phyloP scores from a whole-genome alignment of 257 asterid genomes.

The Rehmannia glutinosa region DNA sequence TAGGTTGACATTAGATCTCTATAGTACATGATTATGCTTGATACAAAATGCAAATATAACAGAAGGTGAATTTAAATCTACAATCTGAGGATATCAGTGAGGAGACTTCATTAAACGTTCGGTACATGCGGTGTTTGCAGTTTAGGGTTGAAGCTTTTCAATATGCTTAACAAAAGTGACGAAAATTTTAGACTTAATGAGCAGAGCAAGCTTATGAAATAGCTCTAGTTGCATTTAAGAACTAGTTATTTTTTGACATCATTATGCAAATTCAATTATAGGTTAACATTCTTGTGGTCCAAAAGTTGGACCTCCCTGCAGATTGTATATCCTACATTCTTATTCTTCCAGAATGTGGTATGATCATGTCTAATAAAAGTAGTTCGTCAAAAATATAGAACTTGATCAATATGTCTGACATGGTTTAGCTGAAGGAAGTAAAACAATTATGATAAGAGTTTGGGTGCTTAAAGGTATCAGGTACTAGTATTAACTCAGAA shows the following conservation, averaged over 20 bases:
- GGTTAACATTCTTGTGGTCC: too few relatives aligned
- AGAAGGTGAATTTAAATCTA: background rate
- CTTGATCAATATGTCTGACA: background rate
- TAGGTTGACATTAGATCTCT: slow-evolving; percentile 11
- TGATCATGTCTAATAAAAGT: background rate
- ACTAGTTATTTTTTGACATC: too few relatives aligned
- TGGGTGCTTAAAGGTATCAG: background rate
- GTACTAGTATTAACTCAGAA: background rate
- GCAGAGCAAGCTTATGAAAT: background rate
- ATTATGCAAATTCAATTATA: too few relatives aligned
- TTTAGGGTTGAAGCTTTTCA: background rate
- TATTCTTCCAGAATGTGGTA: background rate
- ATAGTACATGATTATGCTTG: background rate
- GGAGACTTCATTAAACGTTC: background rate
- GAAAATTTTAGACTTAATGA: background rate
- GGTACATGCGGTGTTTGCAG: background rate
- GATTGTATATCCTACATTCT: background rate
- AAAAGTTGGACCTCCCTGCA: background rate
- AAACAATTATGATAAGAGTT: background rate
- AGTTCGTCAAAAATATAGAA: background rate
- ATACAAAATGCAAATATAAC: background rate
- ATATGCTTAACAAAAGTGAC: background rate
- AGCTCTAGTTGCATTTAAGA: background rate
- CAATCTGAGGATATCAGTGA: background rate
- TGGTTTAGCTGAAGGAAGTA: background rate